Evolutionary conservation across 495 filamentous ascomycete species (phyloP), one percentile per base, ranked within the genome.

Genomic region (Baudoinia panamericana): DNA sequence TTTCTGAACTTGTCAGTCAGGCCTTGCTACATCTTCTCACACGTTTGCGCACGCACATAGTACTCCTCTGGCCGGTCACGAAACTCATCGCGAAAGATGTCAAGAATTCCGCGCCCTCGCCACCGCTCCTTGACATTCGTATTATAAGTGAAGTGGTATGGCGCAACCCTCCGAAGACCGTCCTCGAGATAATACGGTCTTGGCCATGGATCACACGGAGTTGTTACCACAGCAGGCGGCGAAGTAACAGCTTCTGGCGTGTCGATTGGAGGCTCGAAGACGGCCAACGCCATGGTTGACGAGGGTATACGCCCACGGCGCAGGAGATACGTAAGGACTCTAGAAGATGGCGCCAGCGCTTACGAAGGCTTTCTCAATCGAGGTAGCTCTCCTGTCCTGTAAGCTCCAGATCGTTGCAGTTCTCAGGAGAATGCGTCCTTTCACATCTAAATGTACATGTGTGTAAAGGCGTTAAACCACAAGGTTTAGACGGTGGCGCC

Each of bases 71-170:
- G 75, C 10, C 88, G 70, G 63, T 97, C 87, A 41, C 86, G 70
- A 56, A 95, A 94, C 58, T 93, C 87, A 46, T 71, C 72, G 18
- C 69, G 63, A 56, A 93, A 93, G 31, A 93, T 77, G 22, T 93
- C 82, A 33, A 92, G 63, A 19, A 93, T 56, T 29, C 67, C 62
- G 20, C 80, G 67, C 39, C 76, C 82, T 39, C 84, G 70, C 86
- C 84, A 94, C 59, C 85, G 71, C 63, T 90, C 72, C 55, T 93
- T 95, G 63, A 79, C 87, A 59, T 74, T 42, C 2, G 86, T 93
- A 52, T 94, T 93, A 61, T 93, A 96, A 2, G 90, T 94, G 55
- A 72, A 95, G 55, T 90, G 71, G 54, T 95, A 95, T 4, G 87
- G 88, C n/a, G 67, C 64, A 11, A 94, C 82, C 23, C 83, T 75